Evolutionary conservation across 2,329 filamentous ascomycete species (phyloP).

Genomic region (Trichoderma polysporum): DNA sequence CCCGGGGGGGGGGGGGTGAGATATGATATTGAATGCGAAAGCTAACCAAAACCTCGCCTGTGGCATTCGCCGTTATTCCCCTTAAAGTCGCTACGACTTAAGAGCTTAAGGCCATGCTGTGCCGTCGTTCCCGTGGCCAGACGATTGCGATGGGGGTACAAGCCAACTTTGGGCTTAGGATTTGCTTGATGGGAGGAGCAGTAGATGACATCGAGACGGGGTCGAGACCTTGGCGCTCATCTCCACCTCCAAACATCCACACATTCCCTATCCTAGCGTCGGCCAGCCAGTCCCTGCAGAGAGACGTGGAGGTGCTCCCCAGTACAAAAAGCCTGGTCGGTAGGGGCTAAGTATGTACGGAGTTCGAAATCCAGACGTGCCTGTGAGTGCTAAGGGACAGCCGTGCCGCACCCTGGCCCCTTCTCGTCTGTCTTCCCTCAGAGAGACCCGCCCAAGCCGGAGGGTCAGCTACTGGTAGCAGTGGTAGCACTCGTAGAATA

Average conservation of each 20-base stretch:
- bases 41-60: constrained; percentile 13
- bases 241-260: constrained; percentile 20
- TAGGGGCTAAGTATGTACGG: constrained; percentile 4
- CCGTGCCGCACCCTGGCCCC: neutral
- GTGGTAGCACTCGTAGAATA: neutral
- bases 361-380: neutral
- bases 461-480: neutral
- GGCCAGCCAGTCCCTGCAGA: constrained; percentile 23
- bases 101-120: constrained; percentile 17
- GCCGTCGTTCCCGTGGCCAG: constrained; percentile 24
- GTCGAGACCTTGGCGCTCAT: constrained; percentile 22
- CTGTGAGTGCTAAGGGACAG: constrained; percentile 6
- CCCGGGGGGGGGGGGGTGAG: constrained; percentile 5
- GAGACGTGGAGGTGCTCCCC: constrained; percentile 20
- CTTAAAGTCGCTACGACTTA: constrained; percentile 13
- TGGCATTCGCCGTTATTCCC: neutral
- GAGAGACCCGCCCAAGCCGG: neutral
- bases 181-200: constrained; percentile 21
- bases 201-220: constrained; percentile 20
- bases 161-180: constrained; percentile 18
- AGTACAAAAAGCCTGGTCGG: constrained; percentile 12
- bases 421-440: neutral
- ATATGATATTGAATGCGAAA: constrained; percentile 12
- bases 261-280: constrained; percentile 21
- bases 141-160: constrained; percentile 23